Conservation (phyloP, 1,139 yeast species). For the Geotrichum phurueaensis region DNA sequence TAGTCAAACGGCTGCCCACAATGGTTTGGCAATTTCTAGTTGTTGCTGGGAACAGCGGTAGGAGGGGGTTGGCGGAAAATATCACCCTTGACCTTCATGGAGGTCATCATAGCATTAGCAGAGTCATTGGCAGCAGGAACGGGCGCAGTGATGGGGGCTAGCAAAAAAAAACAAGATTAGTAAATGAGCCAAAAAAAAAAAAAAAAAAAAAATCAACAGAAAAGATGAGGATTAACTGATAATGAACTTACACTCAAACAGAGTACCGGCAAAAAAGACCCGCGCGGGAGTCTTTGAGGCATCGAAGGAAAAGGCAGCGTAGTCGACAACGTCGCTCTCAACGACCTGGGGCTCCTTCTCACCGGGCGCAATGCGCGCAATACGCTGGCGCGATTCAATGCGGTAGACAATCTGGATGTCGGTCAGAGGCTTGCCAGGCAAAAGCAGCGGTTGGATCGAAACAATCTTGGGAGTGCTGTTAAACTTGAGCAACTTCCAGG, state of each 20-base stretch:
- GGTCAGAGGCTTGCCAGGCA: constrained; percentile 52
- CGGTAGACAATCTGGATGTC: constrained; percentile 72
- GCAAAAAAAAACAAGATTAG: background rate
- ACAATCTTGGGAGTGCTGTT: constrained; percentile 67
- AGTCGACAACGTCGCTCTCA: constrained; percentile 62
- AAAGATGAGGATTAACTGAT: background rate
- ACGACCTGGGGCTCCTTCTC: constrained; percentile 38
- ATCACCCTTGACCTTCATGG: constrained; percentile 39
- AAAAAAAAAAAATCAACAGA: background rate
- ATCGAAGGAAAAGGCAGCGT: constrained; percentile 70
- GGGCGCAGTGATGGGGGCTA: constrained; percentile 33
- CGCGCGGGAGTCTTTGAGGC: constrained; percentile 55
- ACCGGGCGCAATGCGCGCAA: constrained; percentile 42
- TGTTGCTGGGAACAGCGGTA: background rate
- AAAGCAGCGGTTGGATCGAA: constrained; percentile 63
- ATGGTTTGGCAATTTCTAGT: background rate
- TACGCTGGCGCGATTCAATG: constrained; percentile 66
- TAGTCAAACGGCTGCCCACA: too few species aligned
- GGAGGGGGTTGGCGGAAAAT: constrained; percentile 35
- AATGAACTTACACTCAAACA: constrained; percentile 54
- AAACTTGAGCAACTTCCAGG: constrained; percentile 73
- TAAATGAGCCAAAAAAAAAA: background rate
- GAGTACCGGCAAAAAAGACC: constrained; percentile 67
- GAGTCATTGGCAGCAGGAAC: constrained; percentile 32
- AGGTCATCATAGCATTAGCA: constrained; percentile 30